Percentiles rank a stretch among this genome's conserved stretches.
These are phyloP conservation scores for Clarireedia monteithiana DNA, from an alignment of 2,329 filamentous ascomycete genomes.

Conservation along the genomic window DNA sequence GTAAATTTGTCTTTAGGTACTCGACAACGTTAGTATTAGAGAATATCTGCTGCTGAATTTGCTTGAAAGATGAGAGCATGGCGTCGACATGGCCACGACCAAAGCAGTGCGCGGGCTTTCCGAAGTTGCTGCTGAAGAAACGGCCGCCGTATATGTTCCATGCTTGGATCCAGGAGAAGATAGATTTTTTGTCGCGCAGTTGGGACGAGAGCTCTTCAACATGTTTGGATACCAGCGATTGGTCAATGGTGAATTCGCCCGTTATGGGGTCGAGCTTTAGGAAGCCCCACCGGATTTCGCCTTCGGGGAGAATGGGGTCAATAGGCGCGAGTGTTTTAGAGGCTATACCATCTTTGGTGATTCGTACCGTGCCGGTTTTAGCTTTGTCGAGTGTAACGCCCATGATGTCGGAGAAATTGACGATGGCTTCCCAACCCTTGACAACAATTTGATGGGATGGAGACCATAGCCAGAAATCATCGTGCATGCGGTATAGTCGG, in stretches of 20 bases:
- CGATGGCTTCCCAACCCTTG: constrained; percentile 51
- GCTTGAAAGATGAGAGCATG: constrained; percentile 42
- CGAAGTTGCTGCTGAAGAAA: constrained; percentile 52
- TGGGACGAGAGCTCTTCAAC: constrained; percentile 48
- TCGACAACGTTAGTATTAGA: constrained; percentile 35
- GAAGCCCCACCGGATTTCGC: constrained; percentile 52
- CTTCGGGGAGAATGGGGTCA: constrained; percentile 36
- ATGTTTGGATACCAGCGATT: constrained; percentile 45
- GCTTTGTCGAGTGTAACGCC: constrained; percentile 50
- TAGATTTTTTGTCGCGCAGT: constrained; percentile 40
- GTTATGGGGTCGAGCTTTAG: constrained; percentile 41
- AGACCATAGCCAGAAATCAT: constrained; percentile 63
- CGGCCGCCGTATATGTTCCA: constrained; percentile 51
- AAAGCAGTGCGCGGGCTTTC: constrained; percentile 45
- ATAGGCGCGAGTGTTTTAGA: constrained; percentile 1
- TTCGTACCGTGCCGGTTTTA: constrained; percentile 46
- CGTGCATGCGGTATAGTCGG: constrained; percentile 53
- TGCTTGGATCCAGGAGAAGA: constrained; percentile 51
- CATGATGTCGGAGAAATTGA: constrained; percentile 45
- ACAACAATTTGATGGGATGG: constrained; percentile 41
- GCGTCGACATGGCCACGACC: constrained; percentile 47
- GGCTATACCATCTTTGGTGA: constrained; percentile 21
- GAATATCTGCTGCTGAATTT: constrained; percentile 46
- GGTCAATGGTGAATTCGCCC: constrained; percentile 48
- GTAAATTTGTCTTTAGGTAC: constrained; percentile 41